Evolutionary conservation across 192 early-diverging fungal species (phyloP), one percentile per base, ranked within the genome.

Genomic region (Paraglomus brasilianum): DNA sequence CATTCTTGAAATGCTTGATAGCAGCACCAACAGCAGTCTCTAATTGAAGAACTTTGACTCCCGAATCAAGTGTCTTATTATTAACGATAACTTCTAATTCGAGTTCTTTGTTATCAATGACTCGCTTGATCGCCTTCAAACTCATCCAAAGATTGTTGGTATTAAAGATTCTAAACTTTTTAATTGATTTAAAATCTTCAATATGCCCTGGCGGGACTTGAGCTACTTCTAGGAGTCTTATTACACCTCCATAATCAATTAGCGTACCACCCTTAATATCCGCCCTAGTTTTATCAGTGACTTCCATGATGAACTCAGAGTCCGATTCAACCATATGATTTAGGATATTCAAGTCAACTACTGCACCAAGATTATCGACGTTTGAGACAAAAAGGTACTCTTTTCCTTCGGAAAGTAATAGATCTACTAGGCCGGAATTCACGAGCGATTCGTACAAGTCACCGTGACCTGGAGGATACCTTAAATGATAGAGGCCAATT

Each of bases 81-180:
- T 99, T 99, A 52, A 94, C 92, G 81, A 99, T 98, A 70, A 99
- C 91, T 71, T 99, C 97, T 69, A 99, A 81, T 51, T 85, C 85
- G 47, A 99, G 78, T 72, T 85, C 86, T 24, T 53, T 45, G 69
- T 87, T 77, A 57, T 89, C 89, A 51, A 96, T 86, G 38, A 97
- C 75, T 49, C 94, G 92, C 82, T 92, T 92, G 73, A 93, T 86
- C 30, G 91, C 91, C 82, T 89, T 90, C 44, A 93, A 78, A 72
- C 85, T 89, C 66, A 93, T 88, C 91, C 91, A 94, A 75, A 92
- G 71, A 77, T 94, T 94, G 83, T 93, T 94, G 60, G 96, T 98
- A 86, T 98, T 98, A 83, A 98, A 98, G 76, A 98, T 97, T 88
- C 96, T 93, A 88, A 99, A 99, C 82, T 99, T 99, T 79, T 98